Conservation (phyloP, 164 flowering plant genomes). For the Dillenia suffruticosa region DNA sequence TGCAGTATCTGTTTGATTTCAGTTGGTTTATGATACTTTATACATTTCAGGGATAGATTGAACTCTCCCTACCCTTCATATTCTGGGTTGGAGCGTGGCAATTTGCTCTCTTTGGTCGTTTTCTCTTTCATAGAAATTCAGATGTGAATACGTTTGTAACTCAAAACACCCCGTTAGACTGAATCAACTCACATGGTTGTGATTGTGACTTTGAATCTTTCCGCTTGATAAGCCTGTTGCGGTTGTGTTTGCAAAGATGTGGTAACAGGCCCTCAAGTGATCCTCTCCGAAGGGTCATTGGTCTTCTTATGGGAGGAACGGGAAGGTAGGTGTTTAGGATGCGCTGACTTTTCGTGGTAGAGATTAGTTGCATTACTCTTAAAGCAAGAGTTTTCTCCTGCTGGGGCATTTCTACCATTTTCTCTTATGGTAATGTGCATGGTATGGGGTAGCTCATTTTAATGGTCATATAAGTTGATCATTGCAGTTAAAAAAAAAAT, state of each 20-base stretch:
- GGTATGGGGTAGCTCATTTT: too few species aligned
- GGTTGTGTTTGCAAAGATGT: not conserved
- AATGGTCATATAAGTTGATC: too few species aligned
- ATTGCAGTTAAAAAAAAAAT: too few species aligned
- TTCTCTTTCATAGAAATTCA: not conserved
- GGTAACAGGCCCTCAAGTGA: too few species aligned
- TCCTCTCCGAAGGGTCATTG: too few species aligned
- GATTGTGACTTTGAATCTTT: not conserved
- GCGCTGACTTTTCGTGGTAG: too few species aligned
- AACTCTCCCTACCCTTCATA: not conserved
- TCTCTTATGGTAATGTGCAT: too few species aligned
- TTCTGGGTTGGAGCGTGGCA: not conserved
- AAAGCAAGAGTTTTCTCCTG: too few species aligned
- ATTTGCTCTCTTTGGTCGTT: not conserved
- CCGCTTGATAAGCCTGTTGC: not conserved
- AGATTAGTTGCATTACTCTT: too few species aligned
- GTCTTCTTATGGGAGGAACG: too few species aligned
- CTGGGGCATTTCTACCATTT: too few species aligned
- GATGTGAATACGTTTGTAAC: not conserved
- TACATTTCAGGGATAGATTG: constrained; percentile 1
- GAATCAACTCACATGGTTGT: not conserved
- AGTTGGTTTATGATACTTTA: not conserved
- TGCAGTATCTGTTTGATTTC: not conserved
- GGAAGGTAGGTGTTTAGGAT: too few species aligned
- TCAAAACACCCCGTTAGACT: not conserved